A percentile compares a stretch with the other conserved stretches of the same genome.
These are phyloP conservation scores for Ballota nigra DNA, from an alignment of 257 asterid species.

Conservation along the genomic window DNA sequence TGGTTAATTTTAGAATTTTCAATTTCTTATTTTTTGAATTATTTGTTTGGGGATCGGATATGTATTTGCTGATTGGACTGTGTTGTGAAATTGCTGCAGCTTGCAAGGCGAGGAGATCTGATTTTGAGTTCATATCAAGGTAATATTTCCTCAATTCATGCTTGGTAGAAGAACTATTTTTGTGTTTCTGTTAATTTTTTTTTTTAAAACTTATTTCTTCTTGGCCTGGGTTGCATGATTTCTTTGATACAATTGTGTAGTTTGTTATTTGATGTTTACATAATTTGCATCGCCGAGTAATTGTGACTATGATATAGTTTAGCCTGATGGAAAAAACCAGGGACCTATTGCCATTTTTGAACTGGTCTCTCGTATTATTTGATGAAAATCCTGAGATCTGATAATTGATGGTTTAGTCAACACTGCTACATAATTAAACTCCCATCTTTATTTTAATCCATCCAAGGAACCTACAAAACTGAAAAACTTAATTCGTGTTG, in stretches of 20 bases:
- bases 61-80: background rate
- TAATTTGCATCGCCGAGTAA: too few relatives aligned
- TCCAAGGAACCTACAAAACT: background rate
- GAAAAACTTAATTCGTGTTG: too few relatives aligned
- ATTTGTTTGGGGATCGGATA: background rate
- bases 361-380: too few relatives aligned
- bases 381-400: too few relatives aligned
- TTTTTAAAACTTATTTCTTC: too few relatives aligned
- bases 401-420: too few relatives aligned
- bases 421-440: background rate
- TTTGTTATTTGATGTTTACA: too few relatives aligned
- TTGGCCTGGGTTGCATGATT: too few relatives aligned
- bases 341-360: background rate
- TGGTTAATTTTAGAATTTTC: background rate
- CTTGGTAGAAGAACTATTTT: too few relatives aligned
- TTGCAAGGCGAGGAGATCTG: slow-evolving; percentile 79
- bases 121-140: slow-evolving; percentile 82
- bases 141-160: background rate
- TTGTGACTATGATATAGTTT: background rate
- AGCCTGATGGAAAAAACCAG: background rate
- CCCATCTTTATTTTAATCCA: background rate
- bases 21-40: too few relatives aligned
- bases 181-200: background rate
- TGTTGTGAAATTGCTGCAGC: slow-evolving; percentile 40
- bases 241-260: too few relatives aligned